Percentiles rank a stretch among this genome's conserved stretches.
These are phyloP conservation scores for Pelomyxa schiedti DNA, from an alignment of 78 protist genomes.

Conservation along the genomic window DNA sequence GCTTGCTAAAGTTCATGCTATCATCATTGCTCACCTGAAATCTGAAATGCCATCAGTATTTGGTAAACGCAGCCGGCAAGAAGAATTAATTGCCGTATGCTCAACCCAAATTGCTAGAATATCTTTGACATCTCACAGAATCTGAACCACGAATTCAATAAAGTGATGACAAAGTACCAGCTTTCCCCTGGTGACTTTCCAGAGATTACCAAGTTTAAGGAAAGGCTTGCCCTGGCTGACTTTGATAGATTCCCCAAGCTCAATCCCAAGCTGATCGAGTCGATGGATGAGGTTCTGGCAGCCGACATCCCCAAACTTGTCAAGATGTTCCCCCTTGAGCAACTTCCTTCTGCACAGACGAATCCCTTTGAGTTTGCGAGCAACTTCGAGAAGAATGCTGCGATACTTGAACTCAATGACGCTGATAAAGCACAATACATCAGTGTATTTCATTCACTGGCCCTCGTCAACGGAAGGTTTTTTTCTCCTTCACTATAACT, in stretches of 20 bases:
- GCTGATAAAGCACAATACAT: background rate
- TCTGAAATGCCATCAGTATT: constrained; percentile 60
- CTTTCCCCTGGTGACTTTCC: constrained; percentile 71
- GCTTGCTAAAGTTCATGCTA: constrained; percentile 48
- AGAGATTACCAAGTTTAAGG: constrained; percentile 21
- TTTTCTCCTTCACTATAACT: too few relatives aligned
- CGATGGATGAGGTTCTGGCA: constrained; percentile 22
- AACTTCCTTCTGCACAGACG: background rate
- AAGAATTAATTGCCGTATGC: background rate
- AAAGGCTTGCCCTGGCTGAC: constrained; percentile 14
- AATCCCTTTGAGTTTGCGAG: background rate
- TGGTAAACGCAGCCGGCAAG: background rate
- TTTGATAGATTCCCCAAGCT: constrained; percentile 58
- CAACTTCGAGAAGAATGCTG: background rate
- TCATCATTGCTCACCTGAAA: constrained; percentile 22
- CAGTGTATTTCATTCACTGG: background rate
- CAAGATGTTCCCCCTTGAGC: background rate
- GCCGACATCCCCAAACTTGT: constrained; percentile 37
- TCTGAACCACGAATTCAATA: constrained; percentile 32
- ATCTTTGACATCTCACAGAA: too few relatives aligned
- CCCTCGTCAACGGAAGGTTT: background rate
- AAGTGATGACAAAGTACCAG: constrained; percentile 14
- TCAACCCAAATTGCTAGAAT: too few relatives aligned
- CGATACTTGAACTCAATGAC: background rate
- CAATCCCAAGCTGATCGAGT: constrained; percentile 5